Base-by-base conservation (phyloP, 192 early-diverging fungal genomes). In the Coemansia sp. region DNA sequence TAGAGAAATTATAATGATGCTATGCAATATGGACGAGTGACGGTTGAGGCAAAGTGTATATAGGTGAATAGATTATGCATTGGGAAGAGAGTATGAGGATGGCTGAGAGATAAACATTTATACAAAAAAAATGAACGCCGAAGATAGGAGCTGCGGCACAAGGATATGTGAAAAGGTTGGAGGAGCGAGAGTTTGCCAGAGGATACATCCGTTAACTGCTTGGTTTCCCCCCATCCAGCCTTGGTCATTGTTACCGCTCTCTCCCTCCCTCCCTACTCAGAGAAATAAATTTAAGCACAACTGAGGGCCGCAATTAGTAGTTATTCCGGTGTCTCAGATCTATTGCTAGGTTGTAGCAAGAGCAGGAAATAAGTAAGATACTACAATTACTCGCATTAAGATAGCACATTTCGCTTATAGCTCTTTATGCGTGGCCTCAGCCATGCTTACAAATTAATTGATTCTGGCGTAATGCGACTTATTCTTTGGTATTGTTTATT, bases 381-480 rank as follows among this genome's bases (percentile, higher is more conserved):
- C 49, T 52, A 10, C 9, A 16, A 5, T 16, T 44, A 44, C 22
- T 52, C 49, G 20, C 22, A 52, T 22, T 8, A 52, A 10, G 20
- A 10, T 22, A 22, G n/a, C 7, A 20, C 49, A 52, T 31, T 31
- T 57, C 12, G 3, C 15, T 57, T 31, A 57, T 29, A 57, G 5
- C 16, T 13, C 9, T 11, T 3, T 15, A 57, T 27, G 53, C 27
- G 29, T 27, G 53, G 53, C 11, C n/a, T 57, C 53, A 57, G 53
- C 53, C 53, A 31, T 31, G 53, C 53, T 31, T 57, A 57, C 29
- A 57, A 57, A 57, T 57, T 57, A 57, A 57, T 57, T 57, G 53
- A 12, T 57, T 31, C 27, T 57, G 12, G 27, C 7, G 16, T 31
- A 31, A 15, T 31, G 53, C 29, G 27, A 31, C 11, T 15, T 11